Conservation (phyloP, 495 filamentous ascomycete species). For the Tuber indicum region DNA sequence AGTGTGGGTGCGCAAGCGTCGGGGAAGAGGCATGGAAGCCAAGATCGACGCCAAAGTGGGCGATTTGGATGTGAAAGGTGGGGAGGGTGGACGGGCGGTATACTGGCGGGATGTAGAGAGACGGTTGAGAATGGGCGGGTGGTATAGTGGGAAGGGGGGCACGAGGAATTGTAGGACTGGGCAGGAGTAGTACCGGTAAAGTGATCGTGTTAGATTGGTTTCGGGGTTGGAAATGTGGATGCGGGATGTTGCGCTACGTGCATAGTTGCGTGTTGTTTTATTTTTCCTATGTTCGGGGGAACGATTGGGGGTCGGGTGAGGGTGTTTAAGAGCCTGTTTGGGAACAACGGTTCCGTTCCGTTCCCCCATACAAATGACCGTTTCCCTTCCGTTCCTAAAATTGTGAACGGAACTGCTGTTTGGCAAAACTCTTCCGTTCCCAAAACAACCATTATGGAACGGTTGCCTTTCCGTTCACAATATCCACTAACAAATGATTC, state of each 20-base stretch:
- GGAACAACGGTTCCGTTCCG: no score
- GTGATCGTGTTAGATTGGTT: not conserved
- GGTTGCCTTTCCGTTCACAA: no score
- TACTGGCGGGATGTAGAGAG: slow-evolving; percentile 58
- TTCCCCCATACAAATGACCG: no score
- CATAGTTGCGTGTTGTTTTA: not conserved
- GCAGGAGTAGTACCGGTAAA: slow-evolving; percentile 18
- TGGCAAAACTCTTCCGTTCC: no score
- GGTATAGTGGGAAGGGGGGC: slow-evolving; percentile 52
- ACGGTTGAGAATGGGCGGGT: slow-evolving; percentile 53
- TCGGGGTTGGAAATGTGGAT: not conserved
- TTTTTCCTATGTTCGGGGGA: not conserved
- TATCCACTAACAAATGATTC: no score
- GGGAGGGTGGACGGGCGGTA: slow-evolving; percentile 51
- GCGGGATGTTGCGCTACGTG: not conserved
- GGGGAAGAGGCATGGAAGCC: slow-evolving; percentile 38
- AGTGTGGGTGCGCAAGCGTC: slow-evolving; percentile 44
- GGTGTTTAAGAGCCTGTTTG: not conserved
- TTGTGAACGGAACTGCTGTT: no score
- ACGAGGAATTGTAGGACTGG: slow-evolving; percentile 39
- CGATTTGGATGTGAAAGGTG: slow-evolving; percentile 60
- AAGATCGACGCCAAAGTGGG: slow-evolving; percentile 47
- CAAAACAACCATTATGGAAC: no score
- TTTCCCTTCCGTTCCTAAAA: no score
- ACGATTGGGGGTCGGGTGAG: not conserved